Percentiles rank a stretch among this genome's conserved stretches.
Conservation (phyloP, 305 asterid species). For the Ajuga reptans region DNA sequence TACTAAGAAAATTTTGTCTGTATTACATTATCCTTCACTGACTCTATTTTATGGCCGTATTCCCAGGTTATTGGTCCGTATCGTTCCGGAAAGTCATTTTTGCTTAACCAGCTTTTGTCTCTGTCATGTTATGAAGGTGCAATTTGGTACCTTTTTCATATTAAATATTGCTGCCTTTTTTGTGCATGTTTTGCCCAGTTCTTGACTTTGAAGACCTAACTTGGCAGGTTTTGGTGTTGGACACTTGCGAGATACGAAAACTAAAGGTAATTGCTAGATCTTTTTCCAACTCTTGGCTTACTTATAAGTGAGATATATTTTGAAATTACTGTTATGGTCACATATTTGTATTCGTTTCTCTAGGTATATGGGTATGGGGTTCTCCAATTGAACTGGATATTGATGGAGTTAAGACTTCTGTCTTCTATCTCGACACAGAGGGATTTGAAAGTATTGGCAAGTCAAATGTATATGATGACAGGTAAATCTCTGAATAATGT, state of each 20-base stretch:
- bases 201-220: slow-evolving; percentile 21
- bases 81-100: slow-evolving; percentile 96
- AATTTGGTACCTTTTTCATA: neutral
- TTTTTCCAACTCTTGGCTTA: neutral
- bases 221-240: slow-evolving; percentile 97
- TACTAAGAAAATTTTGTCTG: neutral
- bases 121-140: slow-evolving; percentile 94
- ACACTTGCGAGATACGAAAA: slow-evolving; percentile 96
- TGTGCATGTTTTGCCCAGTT: slow-evolving; percentile 12
- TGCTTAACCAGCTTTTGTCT: slow-evolving; percentile 92
- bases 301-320: neutral
- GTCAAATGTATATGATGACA: slow-evolving; percentile 93
- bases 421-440: slow-evolving; percentile 92
- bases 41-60: slow-evolving; percentile 16
- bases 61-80: slow-evolving; percentile 94
- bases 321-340: slow-evolving; percentile 9
- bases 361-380: slow-evolving; percentile 99
- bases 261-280: slow-evolving; percentile 56
- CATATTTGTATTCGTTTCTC: slow-evolving; percentile 14
- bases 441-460: slow-evolving; percentile 99
- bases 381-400: slow-evolving; percentile 65
- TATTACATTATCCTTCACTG: slow-evolving; percentile 4
- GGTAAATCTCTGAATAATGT: slow-evolving; percentile 38
- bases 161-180: neutral
- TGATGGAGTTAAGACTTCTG: slow-evolving; percentile 79